Base-by-base conservation (phyloP, 2,329 filamentous ascomycete genomes). In the Fusarium siculi region DNA sequence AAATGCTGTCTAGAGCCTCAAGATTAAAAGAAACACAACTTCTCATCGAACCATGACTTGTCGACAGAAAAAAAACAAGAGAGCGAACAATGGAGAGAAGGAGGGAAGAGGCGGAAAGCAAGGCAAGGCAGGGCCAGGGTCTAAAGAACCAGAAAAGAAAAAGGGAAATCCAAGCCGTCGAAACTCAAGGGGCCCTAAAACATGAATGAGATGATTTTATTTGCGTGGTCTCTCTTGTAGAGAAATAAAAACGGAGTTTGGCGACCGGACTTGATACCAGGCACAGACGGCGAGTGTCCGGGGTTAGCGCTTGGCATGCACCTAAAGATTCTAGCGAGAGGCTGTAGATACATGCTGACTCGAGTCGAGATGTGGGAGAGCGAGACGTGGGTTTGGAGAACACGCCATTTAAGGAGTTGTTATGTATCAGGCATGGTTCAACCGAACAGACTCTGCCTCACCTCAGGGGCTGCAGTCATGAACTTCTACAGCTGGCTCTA, bases 1-100 rank as follows among this genome's bases (percentile, higher is more conserved):
- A 70, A 70, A 49, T 72, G 72, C 66, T 76, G 75, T 74, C 73
- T 74, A 74, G 70, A 76, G 68, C 72, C 49, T 66, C 59, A 68
- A 64, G 42, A 68, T 63, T 64, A 72, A 73, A 63, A 68, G 50
- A 63, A 68, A 65, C 62, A 52, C 43, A 67, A 74, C 75, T 75
- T 73, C 62, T 76, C 78, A 80, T 63, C 32, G 55, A 55, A 63
- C 49, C 67, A 62, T 50, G 14, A 54, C 47, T 54, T 54, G 19
- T 36, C 23, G 34, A 47, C 23, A 49, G 32, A 32, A 40, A 25
- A 30, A 44, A 58, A 32, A 28, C n/a, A 60, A 53, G 50, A 37
- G 54, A 68, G 40, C 59, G 59, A 60, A 66, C 37, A 36, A 43
- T 15, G 37, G 44, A 57, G 37, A 50, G 53, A 39, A 32, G 30